Conservation (phyloP, 2,329 filamentous ascomycete species). For the Akanthomyces uredinophilus region DNA sequence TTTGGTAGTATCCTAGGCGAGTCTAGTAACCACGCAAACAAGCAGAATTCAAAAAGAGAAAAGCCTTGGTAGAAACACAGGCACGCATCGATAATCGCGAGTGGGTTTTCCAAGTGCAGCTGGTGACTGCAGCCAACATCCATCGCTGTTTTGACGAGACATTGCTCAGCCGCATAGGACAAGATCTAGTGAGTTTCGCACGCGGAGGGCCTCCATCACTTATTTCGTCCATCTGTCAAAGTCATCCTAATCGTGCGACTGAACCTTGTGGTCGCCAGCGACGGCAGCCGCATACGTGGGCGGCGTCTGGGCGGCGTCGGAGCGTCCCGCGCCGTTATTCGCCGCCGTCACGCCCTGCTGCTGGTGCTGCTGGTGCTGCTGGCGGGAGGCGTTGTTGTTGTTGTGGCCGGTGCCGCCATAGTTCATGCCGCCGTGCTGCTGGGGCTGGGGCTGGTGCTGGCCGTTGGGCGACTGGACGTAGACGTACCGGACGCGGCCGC, state of each 20-base stretch:
- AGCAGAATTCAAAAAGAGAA: neutral
- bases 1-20: neutral
- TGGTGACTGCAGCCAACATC: neutral
- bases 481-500: conserved; percentile 60
- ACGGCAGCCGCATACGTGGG: conserved; percentile 90
- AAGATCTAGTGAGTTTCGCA: neutral
- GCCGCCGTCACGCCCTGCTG: conserved; percentile 31
- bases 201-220: neutral
- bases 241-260: conserved; percentile 34
- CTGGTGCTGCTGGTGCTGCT: conserved; percentile 13
- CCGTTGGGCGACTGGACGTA: conserved; percentile 54
- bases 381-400: conserved; percentile 20
- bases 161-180: neutral
- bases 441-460: conserved; percentile 32
- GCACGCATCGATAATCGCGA: neutral
- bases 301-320: conserved; percentile 41
- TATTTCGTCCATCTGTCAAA: conserved; percentile 26
- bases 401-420: conserved; percentile 21
- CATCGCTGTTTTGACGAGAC: neutral
- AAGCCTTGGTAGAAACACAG: neutral
- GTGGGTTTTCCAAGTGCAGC: neutral
- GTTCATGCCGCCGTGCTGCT: conserved; percentile 44
- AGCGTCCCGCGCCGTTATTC: conserved; percentile 33
- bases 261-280: conserved; percentile 85
- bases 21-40: neutral